Evolutionary conservation across 2,329 filamentous ascomycete species (phyloP).

Genomic region (Alternaria sp.): DNA sequence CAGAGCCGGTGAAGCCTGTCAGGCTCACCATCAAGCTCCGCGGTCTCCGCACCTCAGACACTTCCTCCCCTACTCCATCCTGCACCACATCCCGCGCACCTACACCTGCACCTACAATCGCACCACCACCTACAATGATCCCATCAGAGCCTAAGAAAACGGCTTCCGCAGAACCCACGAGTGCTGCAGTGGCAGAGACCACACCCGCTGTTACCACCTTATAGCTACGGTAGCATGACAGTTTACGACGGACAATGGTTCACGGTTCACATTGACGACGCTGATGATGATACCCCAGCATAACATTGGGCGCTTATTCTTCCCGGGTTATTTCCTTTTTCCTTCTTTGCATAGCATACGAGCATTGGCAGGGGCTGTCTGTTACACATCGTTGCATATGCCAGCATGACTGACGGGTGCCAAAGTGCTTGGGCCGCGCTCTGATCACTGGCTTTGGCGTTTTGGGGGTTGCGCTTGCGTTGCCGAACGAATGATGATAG

Average conservation of each 20-base stretch:
- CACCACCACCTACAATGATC: background rate
- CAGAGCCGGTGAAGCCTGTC: conserved; percentile 32
- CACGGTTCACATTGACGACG: conserved; percentile 21
- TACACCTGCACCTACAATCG: conserved; percentile 1
- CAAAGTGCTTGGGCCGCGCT: conserved; percentile 50
- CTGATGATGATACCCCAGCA: conserved; percentile 34
- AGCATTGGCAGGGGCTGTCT: conserved; percentile 32
- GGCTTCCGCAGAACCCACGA: background rate
- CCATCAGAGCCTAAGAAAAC: conserved; percentile 2
- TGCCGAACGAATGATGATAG: conserved; percentile 1
- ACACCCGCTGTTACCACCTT: conserved; percentile 14
- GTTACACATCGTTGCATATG: conserved; percentile 32
- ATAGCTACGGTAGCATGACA: conserved; percentile 17
- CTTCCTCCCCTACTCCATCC: conserved; percentile 26
- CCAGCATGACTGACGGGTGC: conserved; percentile 39
- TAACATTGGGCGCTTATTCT: conserved; percentile 37
- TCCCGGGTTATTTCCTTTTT: conserved; percentile 22
- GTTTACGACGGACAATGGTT: conserved; percentile 17
- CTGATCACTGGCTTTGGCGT: conserved; percentile 41
- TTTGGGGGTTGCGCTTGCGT: conserved; percentile 16
- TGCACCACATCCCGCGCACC: conserved; percentile 29
- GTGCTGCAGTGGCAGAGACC: conserved; percentile 14
- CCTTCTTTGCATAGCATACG: conserved; percentile 43
- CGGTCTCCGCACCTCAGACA: conserved; percentile 39
- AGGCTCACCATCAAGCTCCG: conserved; percentile 46